Base-by-base conservation (phyloP, 306 rosid genomes). In the Echinosophora koreensis region DNA sequence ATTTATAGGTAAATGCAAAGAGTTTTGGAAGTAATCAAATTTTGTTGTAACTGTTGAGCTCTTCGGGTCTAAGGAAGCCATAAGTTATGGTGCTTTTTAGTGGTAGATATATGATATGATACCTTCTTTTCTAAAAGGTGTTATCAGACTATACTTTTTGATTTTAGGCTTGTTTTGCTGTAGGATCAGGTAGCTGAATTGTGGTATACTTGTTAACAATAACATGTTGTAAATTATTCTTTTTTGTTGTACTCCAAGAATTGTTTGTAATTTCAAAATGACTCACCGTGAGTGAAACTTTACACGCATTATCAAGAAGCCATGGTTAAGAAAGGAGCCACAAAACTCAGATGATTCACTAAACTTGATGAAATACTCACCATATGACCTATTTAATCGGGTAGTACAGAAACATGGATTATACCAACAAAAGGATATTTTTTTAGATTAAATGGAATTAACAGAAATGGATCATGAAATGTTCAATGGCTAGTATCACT, bases 161-260 rank as follows among this genome's bases (percentile, higher is more conserved):
- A 13, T 63, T 38, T 22, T 22, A 22, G 22, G 22, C 22, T 22
- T 22, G 22, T 22, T 22, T 22, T 22, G 22, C 22, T 12, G 39
- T 61, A 34, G 67, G 46, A 34, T 61, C 46, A 61, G 30, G 39
- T 32, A 16, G 39, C 41, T 60, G 44, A 60, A 60, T 60, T 60
- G n/a, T 60, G 17, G 4, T 13, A 7, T 30, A 11, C 4, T 11
- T 63, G 47, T 63, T n/a, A 7, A 27, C 22, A 22, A 22, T 0
- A 22, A 22, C 5, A 62, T 3, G 68, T 63, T 8, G 49, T 15
- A 15, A 63, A 15, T 63, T 63, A 12, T 1, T 38, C 5, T 7
- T 32, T 60, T 14, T 51, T 15, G 15, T 51, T 51, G 57, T 15
- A 3, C 57, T 51, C 27, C 22, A 51, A n/a, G 22, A 51, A 15